A percentile compares a stretch with the other conserved stretches of the same genome.
Evolutionary conservation across 257 asterid species (phyloP).

Genomic region (Fraxinus excelsior): DNA sequence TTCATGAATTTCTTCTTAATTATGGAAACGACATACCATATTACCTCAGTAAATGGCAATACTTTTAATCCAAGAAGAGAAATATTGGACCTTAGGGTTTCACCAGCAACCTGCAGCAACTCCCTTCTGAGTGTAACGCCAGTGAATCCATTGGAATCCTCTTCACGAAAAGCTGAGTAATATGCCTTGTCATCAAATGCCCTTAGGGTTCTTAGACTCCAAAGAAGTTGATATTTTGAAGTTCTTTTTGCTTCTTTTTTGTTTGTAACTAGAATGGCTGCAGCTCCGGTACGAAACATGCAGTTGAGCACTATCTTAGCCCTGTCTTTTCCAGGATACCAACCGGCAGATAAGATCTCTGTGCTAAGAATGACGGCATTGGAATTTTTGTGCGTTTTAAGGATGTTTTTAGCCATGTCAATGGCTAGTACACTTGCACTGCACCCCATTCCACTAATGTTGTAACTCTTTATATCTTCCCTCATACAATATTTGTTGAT

Average conservation of each 20-base stretch:
- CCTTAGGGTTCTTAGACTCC: constrained; percentile 57
- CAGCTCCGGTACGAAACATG: constrained; percentile 73
- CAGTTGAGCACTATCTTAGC: constrained; percentile 70
- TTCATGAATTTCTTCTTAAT: constrained; percentile 42
- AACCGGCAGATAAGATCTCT: constrained; percentile 75
- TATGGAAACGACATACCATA: constrained; percentile 39
- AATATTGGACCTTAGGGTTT: constrained; percentile 62
- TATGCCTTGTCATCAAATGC: constrained; percentile 71
- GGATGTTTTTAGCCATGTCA: constrained; percentile 60
- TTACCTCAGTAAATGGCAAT: constrained; percentile 54
- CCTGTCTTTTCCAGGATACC: constrained; percentile 73
- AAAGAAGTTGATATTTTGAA: constrained; percentile 61
- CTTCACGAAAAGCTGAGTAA: constrained; percentile 64
- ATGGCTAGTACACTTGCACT: constrained; percentile 75
- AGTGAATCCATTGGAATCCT: constrained; percentile 72
- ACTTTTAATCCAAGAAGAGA: constrained; percentile 54
- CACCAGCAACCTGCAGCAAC: constrained; percentile 68
- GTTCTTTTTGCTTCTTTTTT: constrained; percentile 32
- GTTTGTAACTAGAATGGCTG: constrained; percentile 64
- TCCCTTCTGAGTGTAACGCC: constrained; percentile 66
- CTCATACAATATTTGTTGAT: constrained; percentile 50
- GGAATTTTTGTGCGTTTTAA: constrained; percentile 42
- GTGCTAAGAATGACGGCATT: constrained; percentile 78
- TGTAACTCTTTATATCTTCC: constrained; percentile 68
- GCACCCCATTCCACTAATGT: constrained; percentile 88